phyloP scores from a whole-genome alignment of 2,329 filamentous ascomycete genomes.

The Xylariaceae sp. region DNA sequence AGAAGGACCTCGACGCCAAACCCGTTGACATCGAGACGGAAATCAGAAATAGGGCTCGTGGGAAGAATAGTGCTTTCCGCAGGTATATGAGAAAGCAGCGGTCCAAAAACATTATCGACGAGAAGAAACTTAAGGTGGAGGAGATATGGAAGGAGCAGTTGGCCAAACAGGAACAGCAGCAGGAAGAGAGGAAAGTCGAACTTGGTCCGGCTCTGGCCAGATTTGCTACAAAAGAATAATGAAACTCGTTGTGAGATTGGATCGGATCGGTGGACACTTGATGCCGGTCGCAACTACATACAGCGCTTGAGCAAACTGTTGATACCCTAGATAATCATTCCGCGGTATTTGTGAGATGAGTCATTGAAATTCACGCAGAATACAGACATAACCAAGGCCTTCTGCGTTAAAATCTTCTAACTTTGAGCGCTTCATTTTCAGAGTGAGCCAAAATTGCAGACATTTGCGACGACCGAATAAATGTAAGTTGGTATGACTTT shows the following conservation, averaged over 20 bases:
- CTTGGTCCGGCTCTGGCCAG: conserved; percentile 84
- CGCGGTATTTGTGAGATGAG: too few species aligned
- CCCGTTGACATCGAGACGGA: conserved; percentile 60
- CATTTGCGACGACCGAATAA: too few species aligned
- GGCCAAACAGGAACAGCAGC: conserved; percentile 65
- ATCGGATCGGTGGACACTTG: background rate
- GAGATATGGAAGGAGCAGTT: conserved; percentile 76
- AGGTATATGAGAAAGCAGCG: conserved; percentile 92
- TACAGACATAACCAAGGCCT: too few species aligned
- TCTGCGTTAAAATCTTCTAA: too few species aligned
- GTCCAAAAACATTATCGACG: conserved; percentile 92
- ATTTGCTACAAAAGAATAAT: conserved; percentile 74
- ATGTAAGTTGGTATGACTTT: too few species aligned
- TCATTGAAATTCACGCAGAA: too few species aligned
- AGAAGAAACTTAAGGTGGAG: conserved; percentile 85
- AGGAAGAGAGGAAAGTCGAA: conserved; percentile 67
- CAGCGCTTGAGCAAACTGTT: background rate
- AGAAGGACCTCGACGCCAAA: conserved; percentile 78
- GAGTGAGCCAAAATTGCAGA: too few species aligned
- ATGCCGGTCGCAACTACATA: background rate
- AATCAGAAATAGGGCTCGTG: conserved; percentile 76
- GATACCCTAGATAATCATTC: background rate
- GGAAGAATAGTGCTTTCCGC: conserved; percentile 85
- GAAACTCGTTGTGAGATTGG: conserved; percentile 8
- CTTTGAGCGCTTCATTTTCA: too few species aligned